Percentiles rank a stretch among this genome's conserved stretches.
These are phyloP conservation scores for Skeletonema grethae DNA, from an alignment of 108 stramenopile species.

Conservation along the genomic window DNA sequence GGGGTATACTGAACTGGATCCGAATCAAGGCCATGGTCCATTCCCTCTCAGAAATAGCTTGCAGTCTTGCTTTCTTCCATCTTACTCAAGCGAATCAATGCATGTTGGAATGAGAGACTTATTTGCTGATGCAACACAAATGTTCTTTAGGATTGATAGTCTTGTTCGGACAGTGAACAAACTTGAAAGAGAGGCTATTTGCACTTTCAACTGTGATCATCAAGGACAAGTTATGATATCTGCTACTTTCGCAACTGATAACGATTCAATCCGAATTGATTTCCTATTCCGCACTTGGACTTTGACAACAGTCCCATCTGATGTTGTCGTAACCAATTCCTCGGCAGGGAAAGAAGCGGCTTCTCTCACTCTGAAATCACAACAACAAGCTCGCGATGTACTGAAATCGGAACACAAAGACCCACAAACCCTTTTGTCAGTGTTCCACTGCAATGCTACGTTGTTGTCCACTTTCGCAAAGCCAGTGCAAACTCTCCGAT, in stretches of 20 bases:
- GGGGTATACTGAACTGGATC: constrained; percentile 12
- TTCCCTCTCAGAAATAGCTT: constrained; percentile 29
- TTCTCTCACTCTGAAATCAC: not conserved
- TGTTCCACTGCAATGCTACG: not conserved
- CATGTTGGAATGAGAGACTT: constrained; percentile 4
- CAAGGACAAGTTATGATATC: constrained; percentile 14
- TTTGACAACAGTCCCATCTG: constrained; percentile 28
- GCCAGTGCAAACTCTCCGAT: not conserved
- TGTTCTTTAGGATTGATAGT: constrained; percentile 36
- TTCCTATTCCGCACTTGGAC: constrained; percentile 24
- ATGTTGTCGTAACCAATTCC: constrained; percentile 21
- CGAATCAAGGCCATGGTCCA: constrained; percentile 5
- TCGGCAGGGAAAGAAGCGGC: constrained; percentile 5
- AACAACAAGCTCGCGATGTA: constrained; percentile 3
- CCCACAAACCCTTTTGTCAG: too few species aligned
- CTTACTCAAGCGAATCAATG: not conserved
- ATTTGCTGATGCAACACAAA: not conserved
- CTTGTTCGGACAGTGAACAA: constrained; percentile 24
- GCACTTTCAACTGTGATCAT: constrained; percentile 12
- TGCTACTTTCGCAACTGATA: constrained; percentile 1
- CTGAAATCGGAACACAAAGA: constrained; percentile 1
- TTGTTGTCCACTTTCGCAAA: not conserved
- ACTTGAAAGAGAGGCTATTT: constrained; percentile 28
- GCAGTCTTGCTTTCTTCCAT: constrained; percentile 12
- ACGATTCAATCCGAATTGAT: constrained; percentile 6